A percentile compares a stretch with the other conserved stretches of the same genome.
These are phyloP conservation scores for Thielaviopsis euricoi DNA, from an alignment of 2,329 filamentous ascomycete genomes.

Conservation along the genomic window DNA sequence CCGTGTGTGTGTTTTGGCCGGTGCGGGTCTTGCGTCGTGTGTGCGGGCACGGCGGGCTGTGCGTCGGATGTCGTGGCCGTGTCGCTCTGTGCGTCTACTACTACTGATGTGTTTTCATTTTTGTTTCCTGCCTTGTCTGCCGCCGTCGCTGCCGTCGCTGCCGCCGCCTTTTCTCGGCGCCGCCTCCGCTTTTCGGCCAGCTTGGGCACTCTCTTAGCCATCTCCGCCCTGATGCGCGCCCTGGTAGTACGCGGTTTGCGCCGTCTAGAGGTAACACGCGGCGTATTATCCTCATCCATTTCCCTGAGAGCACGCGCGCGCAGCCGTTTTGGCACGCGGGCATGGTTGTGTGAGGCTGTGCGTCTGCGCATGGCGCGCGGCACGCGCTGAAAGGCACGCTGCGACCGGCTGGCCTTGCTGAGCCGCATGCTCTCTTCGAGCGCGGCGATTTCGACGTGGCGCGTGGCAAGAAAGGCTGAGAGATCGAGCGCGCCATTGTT, in stretches of 20 bases:
- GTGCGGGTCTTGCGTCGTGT: no score
- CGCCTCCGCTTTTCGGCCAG: constrained; percentile 39
- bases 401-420: constrained; percentile 44
- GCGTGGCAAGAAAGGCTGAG: constrained; percentile 65
- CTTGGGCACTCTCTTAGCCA: constrained; percentile 51
- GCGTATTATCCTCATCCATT: constrained; percentile 84
- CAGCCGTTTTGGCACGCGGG: constrained; percentile 67
- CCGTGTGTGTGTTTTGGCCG: not conserved
- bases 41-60: no score
- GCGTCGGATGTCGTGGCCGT: not conserved
- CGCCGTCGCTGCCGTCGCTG: constrained; percentile 15
- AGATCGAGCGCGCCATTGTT: constrained; percentile 71
- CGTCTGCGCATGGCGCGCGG: constrained; percentile 69
- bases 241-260: constrained; percentile 44
- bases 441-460: constrained; percentile 78
- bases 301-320: constrained; percentile 50
- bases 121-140: constrained; percentile 6
- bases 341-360: constrained; percentile 90
- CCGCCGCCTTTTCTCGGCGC: constrained; percentile 21
- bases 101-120: no score
- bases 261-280: constrained; percentile 50
- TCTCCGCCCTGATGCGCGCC: constrained; percentile 53
- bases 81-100: not conserved
- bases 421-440: constrained; percentile 67
- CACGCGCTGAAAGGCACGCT: constrained; percentile 78